These are phyloP conservation scores for Adiantum capillusveneris DNA, from an alignment of 75 land plant species.

Conservation along the genomic window DNA sequence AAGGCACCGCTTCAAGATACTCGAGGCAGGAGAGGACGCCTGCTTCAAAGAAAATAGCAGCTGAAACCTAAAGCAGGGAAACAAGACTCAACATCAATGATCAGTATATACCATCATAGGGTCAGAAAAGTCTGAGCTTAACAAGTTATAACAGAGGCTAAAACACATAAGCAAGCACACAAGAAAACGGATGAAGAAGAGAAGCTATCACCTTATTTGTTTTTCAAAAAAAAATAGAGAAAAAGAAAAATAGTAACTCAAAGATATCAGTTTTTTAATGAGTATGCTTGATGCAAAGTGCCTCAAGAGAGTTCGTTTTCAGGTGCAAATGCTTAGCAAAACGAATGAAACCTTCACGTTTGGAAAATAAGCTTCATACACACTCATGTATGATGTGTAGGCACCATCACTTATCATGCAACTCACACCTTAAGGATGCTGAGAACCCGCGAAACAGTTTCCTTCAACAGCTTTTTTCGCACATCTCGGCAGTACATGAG, in stretches of 20 bases:
- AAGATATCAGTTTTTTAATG: no score
- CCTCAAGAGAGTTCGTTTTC: neutral
- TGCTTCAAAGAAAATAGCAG: constrained; percentile 86
- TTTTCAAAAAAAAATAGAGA: neutral
- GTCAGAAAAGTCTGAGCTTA: neutral
- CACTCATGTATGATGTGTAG: neutral
- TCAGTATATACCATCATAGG: neutral
- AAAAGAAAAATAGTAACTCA: no score
- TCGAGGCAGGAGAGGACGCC: constrained; percentile 85
- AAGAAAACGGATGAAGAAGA: neutral
- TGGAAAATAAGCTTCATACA: neutral
- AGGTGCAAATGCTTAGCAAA: neutral
- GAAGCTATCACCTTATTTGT: neutral
- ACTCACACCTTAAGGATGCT: constrained; percentile 59
- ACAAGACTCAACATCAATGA: neutral
- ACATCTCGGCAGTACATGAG: constrained; percentile 83
- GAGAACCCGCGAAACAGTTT: constrained; percentile 62
- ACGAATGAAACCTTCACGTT: neutral
- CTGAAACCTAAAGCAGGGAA: constrained; percentile 58
- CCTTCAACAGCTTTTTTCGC: constrained; percentile 57
- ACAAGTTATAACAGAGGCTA: no score
- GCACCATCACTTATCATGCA: neutral
- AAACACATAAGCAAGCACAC: no score
- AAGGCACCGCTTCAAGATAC: constrained; percentile 91
- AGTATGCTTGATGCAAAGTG: no score